Evolutionary conservation across 2,329 filamentous ascomycete species (phyloP).

Genomic region (Colletotrichum falcatum): DNA sequence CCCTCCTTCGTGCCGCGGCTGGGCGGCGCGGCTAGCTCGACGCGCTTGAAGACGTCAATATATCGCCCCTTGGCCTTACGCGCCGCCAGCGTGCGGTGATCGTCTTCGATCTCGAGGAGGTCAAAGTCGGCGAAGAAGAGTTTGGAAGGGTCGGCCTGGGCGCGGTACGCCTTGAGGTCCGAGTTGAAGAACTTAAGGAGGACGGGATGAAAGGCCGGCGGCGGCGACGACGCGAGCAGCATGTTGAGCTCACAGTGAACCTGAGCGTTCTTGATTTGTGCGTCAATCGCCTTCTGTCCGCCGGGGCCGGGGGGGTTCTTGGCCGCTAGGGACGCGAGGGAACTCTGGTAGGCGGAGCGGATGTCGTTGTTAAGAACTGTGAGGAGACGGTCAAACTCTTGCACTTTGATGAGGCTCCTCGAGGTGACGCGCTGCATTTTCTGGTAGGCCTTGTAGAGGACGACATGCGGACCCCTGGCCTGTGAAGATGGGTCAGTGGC

Average conservation of each 20-base stretch:
- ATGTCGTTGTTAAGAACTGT: slow-evolving; percentile 61
- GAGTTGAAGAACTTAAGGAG: slow-evolving; percentile 74
- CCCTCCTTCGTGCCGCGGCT: slow-evolving; percentile 42
- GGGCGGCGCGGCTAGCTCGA: slow-evolving; percentile 56
- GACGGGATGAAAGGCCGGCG: slow-evolving; percentile 63
- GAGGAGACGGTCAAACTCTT: slow-evolving; percentile 73
- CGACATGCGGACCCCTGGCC: slow-evolving; percentile 58
- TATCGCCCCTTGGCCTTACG: slow-evolving; percentile 54
- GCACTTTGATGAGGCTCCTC: slow-evolving; percentile 66
- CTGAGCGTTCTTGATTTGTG: slow-evolving; percentile 59
- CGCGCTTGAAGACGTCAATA: slow-evolving; percentile 70
- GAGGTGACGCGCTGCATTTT: slow-evolving; percentile 65
- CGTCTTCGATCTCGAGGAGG: slow-evolving; percentile 74
- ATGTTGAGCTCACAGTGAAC: slow-evolving; percentile 64
- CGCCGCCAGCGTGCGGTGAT: slow-evolving; percentile 59
- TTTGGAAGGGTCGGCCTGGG: slow-evolving; percentile 71
- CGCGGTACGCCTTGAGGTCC: slow-evolving; percentile 69
- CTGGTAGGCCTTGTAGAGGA: slow-evolving; percentile 68
- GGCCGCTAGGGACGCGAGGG: slow-evolving; percentile 57
- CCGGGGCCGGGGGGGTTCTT: slow-evolving; percentile 59
- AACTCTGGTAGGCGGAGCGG: slow-evolving; percentile 61
- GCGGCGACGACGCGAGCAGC: slow-evolving; percentile 62
- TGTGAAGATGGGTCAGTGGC: slow-evolving; percentile 54
- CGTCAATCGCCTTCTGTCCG: slow-evolving; percentile 56
- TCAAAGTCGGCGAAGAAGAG: slow-evolving; percentile 80